These are phyloP conservation scores for Fusarium buharicum DNA, from an alignment of 2,329 filamentous ascomycete species.

Conservation along the genomic window DNA sequence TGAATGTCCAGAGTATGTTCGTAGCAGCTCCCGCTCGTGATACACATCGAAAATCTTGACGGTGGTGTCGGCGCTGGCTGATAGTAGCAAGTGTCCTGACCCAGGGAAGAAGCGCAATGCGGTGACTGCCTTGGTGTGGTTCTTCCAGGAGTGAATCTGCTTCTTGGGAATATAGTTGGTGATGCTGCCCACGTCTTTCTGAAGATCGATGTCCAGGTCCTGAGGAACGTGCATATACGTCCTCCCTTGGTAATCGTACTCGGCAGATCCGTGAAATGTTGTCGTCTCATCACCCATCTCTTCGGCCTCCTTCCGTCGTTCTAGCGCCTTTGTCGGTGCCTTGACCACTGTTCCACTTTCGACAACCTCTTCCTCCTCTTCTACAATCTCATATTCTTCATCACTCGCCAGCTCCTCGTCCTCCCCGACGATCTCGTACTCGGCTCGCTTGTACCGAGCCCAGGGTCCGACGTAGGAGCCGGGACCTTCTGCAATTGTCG, in stretches of 20 bases:
- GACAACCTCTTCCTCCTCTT: conserved; percentile 75
- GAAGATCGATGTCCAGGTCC: conserved; percentile 86
- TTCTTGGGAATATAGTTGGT: conserved; percentile 98
- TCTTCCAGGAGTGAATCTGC: conserved; percentile 88
- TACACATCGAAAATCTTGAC: conserved; percentile 97
- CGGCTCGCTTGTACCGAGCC: conserved; percentile 81
- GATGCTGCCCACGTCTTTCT: conserved; percentile 79
- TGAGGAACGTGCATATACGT: conserved; percentile 98
- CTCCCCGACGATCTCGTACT: conserved; percentile 78
- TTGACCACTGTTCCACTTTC: conserved; percentile 70
- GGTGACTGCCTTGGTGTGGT: conserved; percentile 85
- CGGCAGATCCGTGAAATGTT: conserved; percentile 82
- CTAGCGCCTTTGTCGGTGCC: conserved; percentile 65
- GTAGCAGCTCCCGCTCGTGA: conserved; percentile 85
- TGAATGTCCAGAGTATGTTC: conserved; percentile 89
- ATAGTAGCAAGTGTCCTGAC: conserved; percentile 88
- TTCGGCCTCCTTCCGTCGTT: conserved; percentile 67
- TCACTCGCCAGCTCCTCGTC: conserved; percentile 81
- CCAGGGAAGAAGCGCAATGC: conserved; percentile 88
- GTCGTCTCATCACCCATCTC: conserved; percentile 79
- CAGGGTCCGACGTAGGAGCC: conserved; percentile 93
- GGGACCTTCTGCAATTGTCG: conserved; percentile 84
- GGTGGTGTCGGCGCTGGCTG: conserved; percentile 88
- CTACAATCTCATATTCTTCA: conserved; percentile 81
- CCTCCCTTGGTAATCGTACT: conserved; percentile 93